Conservation (phyloP, 192 early-diverging fungal genomes). For the Linnemannia elongata region DNA sequence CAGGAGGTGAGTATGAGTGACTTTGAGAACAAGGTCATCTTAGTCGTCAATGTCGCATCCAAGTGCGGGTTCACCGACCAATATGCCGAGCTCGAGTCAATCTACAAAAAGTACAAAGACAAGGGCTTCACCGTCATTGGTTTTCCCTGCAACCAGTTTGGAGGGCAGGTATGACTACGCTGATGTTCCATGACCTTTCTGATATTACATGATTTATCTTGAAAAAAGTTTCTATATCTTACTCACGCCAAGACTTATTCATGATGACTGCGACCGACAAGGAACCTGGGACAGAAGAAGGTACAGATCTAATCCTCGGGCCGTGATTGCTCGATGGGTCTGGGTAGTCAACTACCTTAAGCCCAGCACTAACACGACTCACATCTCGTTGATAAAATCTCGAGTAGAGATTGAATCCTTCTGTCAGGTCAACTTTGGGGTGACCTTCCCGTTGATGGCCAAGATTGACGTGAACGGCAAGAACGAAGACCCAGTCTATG, state of each 20-base stretch:
- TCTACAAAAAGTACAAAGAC: constrained; percentile 75
- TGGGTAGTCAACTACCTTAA: not conserved
- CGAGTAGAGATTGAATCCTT: constrained; percentile 63
- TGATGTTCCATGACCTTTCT: too few relatives aligned
- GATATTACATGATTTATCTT: not conserved
- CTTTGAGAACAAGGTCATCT: constrained; percentile 80
- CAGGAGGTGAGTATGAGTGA: constrained; percentile 65
- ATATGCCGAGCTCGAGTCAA: constrained; percentile 75
- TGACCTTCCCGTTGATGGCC: constrained; percentile 89
- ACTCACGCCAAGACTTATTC: not conserved
- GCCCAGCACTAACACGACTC: too few relatives aligned
- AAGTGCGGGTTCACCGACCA: constrained; percentile 91
- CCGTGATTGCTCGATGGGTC: not conserved
- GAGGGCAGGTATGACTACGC: constrained; percentile 68
- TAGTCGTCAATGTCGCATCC: constrained; percentile 92
- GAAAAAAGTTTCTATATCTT: not conserved
- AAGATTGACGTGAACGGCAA: constrained; percentile 89
- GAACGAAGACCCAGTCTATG: constrained; percentile 71
- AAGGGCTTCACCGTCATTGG: constrained; percentile 88
- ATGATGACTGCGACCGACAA: not conserved
- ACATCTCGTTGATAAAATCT: not conserved
- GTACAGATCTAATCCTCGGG: constrained; percentile 4
- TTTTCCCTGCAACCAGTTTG: constrained; percentile 94
- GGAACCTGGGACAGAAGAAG: constrained; percentile 66
- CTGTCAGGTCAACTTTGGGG: constrained; percentile 82